Conservation (phyloP, 768 basidiomycete species). For the Tylopilus vinaceipallidus region DNA sequence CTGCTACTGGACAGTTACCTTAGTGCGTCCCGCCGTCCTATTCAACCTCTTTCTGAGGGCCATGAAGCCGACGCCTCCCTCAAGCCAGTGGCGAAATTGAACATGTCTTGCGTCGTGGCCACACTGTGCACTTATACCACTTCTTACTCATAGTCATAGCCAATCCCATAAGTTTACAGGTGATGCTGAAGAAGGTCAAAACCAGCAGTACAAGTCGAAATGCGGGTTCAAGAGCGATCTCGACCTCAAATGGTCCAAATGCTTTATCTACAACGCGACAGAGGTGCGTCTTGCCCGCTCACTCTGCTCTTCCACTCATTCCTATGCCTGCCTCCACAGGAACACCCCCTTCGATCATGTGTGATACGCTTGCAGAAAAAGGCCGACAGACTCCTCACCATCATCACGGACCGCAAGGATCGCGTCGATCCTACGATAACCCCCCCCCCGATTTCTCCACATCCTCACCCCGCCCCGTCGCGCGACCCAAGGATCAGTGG, state of each 20-base stretch:
- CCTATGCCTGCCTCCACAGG: conserved; percentile 53
- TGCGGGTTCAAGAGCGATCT: conserved; percentile 91
- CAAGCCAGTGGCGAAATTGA: conserved; percentile 85
- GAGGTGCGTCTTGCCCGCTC: conserved; percentile 58
- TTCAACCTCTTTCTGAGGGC: conserved; percentile 58
- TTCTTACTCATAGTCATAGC: conserved; percentile 81
- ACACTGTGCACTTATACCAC: background rate
- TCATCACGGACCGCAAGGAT: conserved; percentile 88
- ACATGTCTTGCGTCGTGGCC: too few species aligned
- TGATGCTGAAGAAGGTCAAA: conserved; percentile 93
- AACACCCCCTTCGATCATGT: conserved; percentile 83
- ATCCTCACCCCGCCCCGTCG: conserved; percentile 18
- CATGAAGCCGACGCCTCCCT: conserved; percentile 92
- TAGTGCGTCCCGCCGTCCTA: conserved; percentile 43
- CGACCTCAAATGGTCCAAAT: conserved; percentile 96
- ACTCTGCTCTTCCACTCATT: background rate
- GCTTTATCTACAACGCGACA: conserved; percentile 87
- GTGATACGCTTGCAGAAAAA: conserved; percentile 80
- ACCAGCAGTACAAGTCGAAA: conserved; percentile 88
- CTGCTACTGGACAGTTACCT: conserved; percentile 71
- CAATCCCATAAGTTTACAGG: conserved; percentile 93
- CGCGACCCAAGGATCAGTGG: conserved; percentile 49
- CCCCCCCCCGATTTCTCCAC: conserved; percentile 47
- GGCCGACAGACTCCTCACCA: conserved; percentile 80
- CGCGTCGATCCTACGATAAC: conserved; percentile 67